Base-by-base conservation (phyloP, 176 grass and related monocot species). In the Eremochloa ophiuroides region DNA sequence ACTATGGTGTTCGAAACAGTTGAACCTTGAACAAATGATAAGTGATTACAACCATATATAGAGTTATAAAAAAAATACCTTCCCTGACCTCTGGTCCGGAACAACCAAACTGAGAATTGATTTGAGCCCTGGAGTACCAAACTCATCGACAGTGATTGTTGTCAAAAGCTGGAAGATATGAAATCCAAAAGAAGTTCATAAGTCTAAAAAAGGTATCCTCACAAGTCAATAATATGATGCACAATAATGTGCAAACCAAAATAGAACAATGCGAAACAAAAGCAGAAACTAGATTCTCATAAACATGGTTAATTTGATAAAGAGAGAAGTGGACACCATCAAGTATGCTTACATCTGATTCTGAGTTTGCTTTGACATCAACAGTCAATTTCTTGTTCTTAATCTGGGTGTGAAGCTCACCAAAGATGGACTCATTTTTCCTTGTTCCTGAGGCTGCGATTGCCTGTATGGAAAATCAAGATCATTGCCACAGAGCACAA, bases 21-120 rank as follows among this genome's bases (percentile, higher is more conserved):
- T 39, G 20, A 78, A n/a, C n/a, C n/a, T n/a, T n/a, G n/a, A n/a
- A 59, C 10, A 37, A 42, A 89, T 30, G 34, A 39, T 20, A 79
- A 4, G 37, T 51, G 12, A 67, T 38, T 68, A 53, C 15, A 68
- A 3, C 12, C 20, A 2, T 62, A 25, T 42, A 2, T 62, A 25
- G 42, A 77, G 28, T 6, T 44, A 14, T 0, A 50, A 53, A 9
- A 58, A 39, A 27, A n/a, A 72, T 87, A 97, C 91, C 86, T 93
- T 93, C 75, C 91, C 88, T 80, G 86, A 97, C 58, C 86, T 85
- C 77, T 97, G 88, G 74, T 97, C 88, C 33, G 88, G 94, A 80
- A 97, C 79, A 75, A 89, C 84, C 51, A 97, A 87, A 53, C 78
- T 93, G 76, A 97, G 83, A 71, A 97, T 85, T 39, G 88, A 86